Evolutionary conservation across 2,329 filamentous ascomycete genomes (phyloP).

Genomic region (Botrytis squamosa): DNA sequence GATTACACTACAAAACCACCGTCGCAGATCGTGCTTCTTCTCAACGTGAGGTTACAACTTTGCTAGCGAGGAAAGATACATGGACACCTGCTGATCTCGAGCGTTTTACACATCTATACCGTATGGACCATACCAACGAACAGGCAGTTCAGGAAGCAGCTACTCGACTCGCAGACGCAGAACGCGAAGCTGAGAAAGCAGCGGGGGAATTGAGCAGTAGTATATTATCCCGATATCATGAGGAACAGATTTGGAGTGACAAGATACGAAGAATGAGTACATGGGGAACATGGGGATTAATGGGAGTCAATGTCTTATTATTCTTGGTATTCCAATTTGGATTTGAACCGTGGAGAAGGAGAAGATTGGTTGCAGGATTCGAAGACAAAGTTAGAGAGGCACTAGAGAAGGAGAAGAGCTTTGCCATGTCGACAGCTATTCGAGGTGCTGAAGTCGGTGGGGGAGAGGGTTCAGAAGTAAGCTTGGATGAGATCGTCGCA

Average conservation of each 20-base stretch:
- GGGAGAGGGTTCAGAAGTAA: conserved; percentile 17
- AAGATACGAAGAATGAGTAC: conserved; percentile 95
- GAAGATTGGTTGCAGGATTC: conserved; percentile 76
- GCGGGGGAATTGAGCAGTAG: conserved; percentile 73
- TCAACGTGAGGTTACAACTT: conserved; percentile 91
- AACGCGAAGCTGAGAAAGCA: conserved; percentile 76
- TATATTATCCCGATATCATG: conserved; percentile 90
- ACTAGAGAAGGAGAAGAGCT: conserved; percentile 45
- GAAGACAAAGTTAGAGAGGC: conserved; percentile 72
- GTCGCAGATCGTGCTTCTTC: conserved; percentile 81
- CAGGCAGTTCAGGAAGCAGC: conserved; percentile 73
- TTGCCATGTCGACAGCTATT: conserved; percentile 18
- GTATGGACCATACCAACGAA: conserved; percentile 90
- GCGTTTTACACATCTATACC: conserved; percentile 88
- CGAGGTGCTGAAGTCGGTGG: conserved; percentile 21
- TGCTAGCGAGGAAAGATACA: conserved; percentile 89
- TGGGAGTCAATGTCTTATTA: conserved; percentile 92
- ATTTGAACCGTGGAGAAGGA: conserved; percentile 88
- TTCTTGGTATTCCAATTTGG: conserved; percentile 85
- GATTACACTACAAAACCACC: conserved; percentile 76
- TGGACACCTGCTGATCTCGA: conserved; percentile 88
- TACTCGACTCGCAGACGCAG: conserved; percentile 69
- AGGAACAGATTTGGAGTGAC: conserved; percentile 99
- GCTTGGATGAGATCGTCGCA: conserved; percentile 30
- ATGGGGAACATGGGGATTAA: conserved; percentile 97